Base-by-base conservation (phyloP, 352 stramenopile genomes). In the Pythium aquatile region DNA sequence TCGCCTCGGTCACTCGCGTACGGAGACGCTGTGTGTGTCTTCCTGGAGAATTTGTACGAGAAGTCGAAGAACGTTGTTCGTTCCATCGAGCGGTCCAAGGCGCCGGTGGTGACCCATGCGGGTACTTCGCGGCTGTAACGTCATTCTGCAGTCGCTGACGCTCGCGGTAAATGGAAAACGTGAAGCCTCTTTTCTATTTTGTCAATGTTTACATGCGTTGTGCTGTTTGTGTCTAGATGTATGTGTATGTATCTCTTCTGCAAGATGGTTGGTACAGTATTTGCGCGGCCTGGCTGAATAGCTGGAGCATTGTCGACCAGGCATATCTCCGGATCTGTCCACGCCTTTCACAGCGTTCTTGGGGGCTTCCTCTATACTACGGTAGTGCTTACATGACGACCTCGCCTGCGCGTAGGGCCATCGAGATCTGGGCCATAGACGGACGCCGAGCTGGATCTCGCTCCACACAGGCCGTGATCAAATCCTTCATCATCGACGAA, bases 1-100 rank as follows among this genome's bases (percentile, higher is more conserved):
- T 91, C 82, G n/a, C 84, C 83, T 3, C 81, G 84, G 7, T 70
- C 79, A 2, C 67, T 91, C 5, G 84, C 84, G 2, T 83, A 88
- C 59, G 78, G 79, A 2, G 81, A 93, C 55, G 83, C 84, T 1
- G 81, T 91, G 32, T 81, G 71, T 42, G 76, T 72, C 13, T 93
- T 88, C 70, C 73, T 93, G 4, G 68, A 77, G 28, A 83, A 84
- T 33, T 30, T 90, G 32, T 73, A 90, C 64, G 28, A 35, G 17
- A 78, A 84, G 59, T 81, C 77, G 17, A 87, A 79, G 56, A 52
- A 37, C 8, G 29, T 28, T 3, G 55, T 55, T 29, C 44, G 44
- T 29, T 10, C 44, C 8, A 29, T 30, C 17, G 44, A 51, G n/a
- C 44, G 11, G 17, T 5, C n/a, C 1, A 28, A 51, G 16, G 44